These are phyloP conservation scores for Colletotrichum costaricense DNA, from an alignment of 2,329 filamentous ascomycete species.

Conservation along the genomic window DNA sequence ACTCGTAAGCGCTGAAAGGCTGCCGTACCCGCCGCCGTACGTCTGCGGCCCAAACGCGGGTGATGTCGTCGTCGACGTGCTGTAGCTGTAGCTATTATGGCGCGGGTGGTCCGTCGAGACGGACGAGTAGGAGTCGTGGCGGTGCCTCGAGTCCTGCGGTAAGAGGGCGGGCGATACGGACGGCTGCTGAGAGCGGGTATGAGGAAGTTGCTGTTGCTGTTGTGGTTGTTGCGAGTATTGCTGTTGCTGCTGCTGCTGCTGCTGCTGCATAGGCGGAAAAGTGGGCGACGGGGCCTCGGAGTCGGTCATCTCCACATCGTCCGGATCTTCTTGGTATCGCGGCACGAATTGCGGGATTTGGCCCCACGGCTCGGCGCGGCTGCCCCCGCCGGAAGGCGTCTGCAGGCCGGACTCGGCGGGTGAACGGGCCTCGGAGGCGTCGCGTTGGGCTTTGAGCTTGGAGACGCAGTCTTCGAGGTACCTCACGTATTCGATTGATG, in stretches of 20 bases:
- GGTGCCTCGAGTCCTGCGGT: conserved; percentile 55
- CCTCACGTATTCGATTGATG: conserved; percentile 94
- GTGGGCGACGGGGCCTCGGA: conserved; percentile 59
- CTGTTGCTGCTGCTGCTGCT: conserved; percentile 17
- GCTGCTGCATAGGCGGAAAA: conserved; percentile 46
- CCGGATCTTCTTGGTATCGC: conserved; percentile 52
- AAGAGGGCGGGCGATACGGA: conserved; percentile 64
- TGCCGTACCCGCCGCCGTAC: conserved; percentile 49
- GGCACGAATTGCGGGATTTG: conserved; percentile 40
- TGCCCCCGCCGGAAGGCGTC: conserved; percentile 38
- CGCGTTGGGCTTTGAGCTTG: conserved; percentile 76
- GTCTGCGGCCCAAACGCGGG: conserved; percentile 67
- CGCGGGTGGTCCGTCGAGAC: conserved; percentile 56
- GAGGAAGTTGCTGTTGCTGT: conserved; percentile 12
- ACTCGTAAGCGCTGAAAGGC: conserved; percentile 67
- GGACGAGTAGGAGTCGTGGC: conserved; percentile 66
- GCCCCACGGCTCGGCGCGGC: conserved; percentile 40
- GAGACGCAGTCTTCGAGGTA: conserved; percentile 91
- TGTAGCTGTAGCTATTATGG: conserved; percentile 63
- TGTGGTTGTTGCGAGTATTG: neutral
- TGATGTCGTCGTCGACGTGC: conserved; percentile 60
- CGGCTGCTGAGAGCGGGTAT: conserved; percentile 51
- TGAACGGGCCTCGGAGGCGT: conserved; percentile 40
- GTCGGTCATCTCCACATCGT: conserved; percentile 72
- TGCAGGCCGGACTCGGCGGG: conserved; percentile 44